A percentile compares a stretch with the other conserved stretches of the same genome.
These are phyloP conservation scores for Xylaria sp. DNA, from an alignment of 2,329 filamentous ascomycete species.

Conservation along the genomic window DNA sequence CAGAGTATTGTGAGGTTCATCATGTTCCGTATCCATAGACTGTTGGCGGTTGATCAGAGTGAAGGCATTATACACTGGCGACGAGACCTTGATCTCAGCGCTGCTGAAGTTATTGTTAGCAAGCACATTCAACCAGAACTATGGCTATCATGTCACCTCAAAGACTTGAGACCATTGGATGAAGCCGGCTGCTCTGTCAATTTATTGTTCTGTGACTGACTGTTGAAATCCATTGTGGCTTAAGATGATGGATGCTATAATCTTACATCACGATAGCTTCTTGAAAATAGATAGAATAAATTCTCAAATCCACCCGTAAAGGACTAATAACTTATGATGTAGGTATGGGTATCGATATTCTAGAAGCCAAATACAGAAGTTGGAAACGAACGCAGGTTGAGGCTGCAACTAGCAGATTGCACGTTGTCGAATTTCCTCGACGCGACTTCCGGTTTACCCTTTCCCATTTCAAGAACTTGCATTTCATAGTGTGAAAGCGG, in stretches of 20 bases:
- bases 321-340: background rate
- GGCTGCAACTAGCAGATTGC: background rate
- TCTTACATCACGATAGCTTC: background rate
- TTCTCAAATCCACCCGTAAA: background rate
- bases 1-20: background rate
- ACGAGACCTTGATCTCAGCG: background rate
- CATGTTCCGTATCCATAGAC: background rate
- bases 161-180: background rate
- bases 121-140: background rate
- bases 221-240: slow-evolving; percentile 1
- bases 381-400: background rate
- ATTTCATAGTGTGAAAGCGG: background rate
- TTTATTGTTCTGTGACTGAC: background rate
- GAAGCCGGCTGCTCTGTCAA: background rate
- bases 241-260: background rate
- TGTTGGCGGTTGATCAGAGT: slow-evolving; percentile 17
- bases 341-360: background rate
- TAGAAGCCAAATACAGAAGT: background rate
- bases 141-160: slow-evolving; percentile 11
- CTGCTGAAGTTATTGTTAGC: slow-evolving; percentile 4
- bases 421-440: background rate
- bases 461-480: background rate
- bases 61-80: slow-evolving; percentile 7
- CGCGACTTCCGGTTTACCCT: background rate
- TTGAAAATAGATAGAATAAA: background rate